phyloP scores from a whole-genome alignment of 345 rosid genomes.

The Hibiscus trionum region DNA sequence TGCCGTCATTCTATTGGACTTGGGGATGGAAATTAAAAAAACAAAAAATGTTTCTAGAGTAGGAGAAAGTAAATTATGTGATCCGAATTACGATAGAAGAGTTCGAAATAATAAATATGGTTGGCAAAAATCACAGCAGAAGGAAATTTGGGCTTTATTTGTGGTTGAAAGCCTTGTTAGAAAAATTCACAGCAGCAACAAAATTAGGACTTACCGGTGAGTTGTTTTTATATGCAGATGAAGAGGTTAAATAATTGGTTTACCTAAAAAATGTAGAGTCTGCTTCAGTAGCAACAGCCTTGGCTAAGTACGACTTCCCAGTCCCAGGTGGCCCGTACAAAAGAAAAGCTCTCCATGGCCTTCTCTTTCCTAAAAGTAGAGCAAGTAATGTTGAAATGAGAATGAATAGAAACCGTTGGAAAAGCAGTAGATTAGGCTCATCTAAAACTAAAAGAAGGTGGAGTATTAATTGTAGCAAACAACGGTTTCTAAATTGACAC shows the following conservation, averaged over 20 bases:
- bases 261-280: conserved; percentile 48
- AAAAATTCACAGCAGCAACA: neutral
- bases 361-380: conserved; percentile 52
- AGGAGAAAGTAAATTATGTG: neutral
- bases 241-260: neutral
- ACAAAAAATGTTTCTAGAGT: neutral
- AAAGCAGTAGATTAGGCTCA: neutral
- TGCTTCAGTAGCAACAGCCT: conserved; percentile 62
- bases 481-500: neutral
- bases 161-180: neutral
- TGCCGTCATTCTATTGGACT: neutral
- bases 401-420: neutral
- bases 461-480: neutral
- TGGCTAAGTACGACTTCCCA: conserved; percentile 76
- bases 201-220: neutral
- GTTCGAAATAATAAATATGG: neutral
- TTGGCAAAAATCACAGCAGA: neutral
- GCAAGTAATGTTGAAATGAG: neutral
- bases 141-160: neutral
- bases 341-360: conserved; percentile 43
- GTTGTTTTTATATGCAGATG: neutral
- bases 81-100: neutral
- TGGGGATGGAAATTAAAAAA: neutral
- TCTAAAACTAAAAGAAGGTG: neutral
- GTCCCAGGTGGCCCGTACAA: conserved; percentile 69